Conservation (phyloP, 2,329 filamentous ascomycete genomes). For the Lachnellula arida region DNA sequence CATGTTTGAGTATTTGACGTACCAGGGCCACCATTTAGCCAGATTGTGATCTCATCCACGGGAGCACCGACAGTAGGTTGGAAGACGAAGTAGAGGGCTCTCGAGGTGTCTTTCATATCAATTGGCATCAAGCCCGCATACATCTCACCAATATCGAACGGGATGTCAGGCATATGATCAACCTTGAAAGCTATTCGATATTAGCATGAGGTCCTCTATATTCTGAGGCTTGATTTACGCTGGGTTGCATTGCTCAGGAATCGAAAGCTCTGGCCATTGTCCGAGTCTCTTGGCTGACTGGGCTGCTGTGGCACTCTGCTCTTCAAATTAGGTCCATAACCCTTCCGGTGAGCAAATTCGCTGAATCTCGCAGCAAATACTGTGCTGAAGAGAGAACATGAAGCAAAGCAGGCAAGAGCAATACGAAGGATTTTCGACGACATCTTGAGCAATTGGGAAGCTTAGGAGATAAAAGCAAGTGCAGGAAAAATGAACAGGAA, state of each 20-base stretch:
- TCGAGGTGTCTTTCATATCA: slow-evolving; percentile 37
- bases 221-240: background rate
- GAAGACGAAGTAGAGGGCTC: slow-evolving; percentile 47
- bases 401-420: background rate
- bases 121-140: slow-evolving; percentile 45
- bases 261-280: slow-evolving; percentile 2
- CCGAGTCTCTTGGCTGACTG: background rate
- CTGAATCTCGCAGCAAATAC: background rate
- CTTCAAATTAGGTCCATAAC: slow-evolving; percentile 5
- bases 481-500: background rate
- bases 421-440: background rate
- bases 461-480: background rate
- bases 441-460: background rate
- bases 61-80: slow-evolving; percentile 44
- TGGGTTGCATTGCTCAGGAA: slow-evolving; percentile 11
- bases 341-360: slow-evolving; percentile 5
- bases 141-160: slow-evolving; percentile 24
- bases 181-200: slow-evolving; percentile 18
- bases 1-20: background rate
- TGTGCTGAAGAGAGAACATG: background rate
- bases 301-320: background rate
- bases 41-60: slow-evolving; percentile 44
- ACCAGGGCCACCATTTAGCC: slow-evolving; percentile 47
- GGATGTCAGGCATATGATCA: slow-evolving; percentile 19
- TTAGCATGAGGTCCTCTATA: background rate